Percentiles rank a stretch among this genome's conserved stretches.
These are phyloP conservation scores for Penicillium glabrum DNA, from an alignment of 2,329 filamentous ascomycete species.

Conservation along the genomic window DNA sequence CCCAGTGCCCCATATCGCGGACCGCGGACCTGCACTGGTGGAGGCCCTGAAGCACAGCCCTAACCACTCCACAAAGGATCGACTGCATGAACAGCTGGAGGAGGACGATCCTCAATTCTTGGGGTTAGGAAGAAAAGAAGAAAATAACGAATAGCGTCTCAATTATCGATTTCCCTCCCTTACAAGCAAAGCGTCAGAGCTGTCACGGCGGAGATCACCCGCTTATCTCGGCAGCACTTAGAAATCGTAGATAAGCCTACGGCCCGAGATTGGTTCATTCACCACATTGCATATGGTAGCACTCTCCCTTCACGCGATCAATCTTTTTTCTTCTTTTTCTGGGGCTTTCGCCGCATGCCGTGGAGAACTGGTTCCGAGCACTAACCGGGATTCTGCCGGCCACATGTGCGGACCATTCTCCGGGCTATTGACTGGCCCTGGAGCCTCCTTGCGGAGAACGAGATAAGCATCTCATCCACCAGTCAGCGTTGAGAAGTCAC, in stretches of 20 bases:
- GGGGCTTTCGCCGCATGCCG: conserved; percentile 4
- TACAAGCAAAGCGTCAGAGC: not conserved
- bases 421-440: conserved; percentile 22
- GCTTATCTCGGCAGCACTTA: conserved; percentile 12
- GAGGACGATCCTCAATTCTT: not conserved
- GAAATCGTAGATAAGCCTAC: conserved; percentile 11
- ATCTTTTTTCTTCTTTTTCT: conserved; percentile 10
- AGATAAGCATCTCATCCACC: conserved; percentile 26
- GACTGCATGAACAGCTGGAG: not conserved
- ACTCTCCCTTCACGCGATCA: conserved; percentile 7
- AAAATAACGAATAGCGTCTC: not conserved
- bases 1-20: not conserved
- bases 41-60: not conserved
- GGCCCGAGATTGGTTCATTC: conserved; percentile 9
- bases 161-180: not conserved
- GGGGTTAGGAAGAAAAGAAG: not conserved
- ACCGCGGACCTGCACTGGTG: not conserved
- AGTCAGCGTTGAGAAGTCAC: conserved; percentile 6
- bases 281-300: not conserved
- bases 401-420: not conserved
- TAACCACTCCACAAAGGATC: not conserved
- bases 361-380: not conserved
- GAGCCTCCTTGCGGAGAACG: conserved; percentile 22
- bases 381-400: not conserved
- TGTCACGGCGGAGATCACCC: conserved; percentile 4